phyloP scores from a whole-genome alignment of 2,329 filamentous ascomycete species.

The Colletotrichum noveboracense region DNA sequence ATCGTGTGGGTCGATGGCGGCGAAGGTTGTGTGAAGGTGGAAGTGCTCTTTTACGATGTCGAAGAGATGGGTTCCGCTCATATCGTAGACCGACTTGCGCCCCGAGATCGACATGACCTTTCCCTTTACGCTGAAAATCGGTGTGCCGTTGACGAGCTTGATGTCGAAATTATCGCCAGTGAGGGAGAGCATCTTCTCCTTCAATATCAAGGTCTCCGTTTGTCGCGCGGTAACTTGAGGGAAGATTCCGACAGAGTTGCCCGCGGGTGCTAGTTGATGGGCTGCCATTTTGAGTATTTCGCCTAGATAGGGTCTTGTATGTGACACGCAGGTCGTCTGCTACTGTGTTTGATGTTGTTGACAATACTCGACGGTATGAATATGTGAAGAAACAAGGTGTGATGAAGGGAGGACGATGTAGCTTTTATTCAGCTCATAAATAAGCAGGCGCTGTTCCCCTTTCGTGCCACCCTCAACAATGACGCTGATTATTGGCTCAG shows the following conservation, averaged over 20 bases:
- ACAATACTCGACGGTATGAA: fast-evolving
- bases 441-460: background rate
- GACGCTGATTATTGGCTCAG: background rate
- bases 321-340: fast-evolving
- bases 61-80: slow-evolving; percentile 59
- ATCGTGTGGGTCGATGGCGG: slow-evolving; percentile 48
- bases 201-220: slow-evolving; percentile 58
- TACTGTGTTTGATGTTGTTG: background rate
- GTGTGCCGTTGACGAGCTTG: slow-evolving; percentile 56
- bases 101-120: slow-evolving; percentile 56
- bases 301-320: fast-evolving
- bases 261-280: slow-evolving; percentile 29
- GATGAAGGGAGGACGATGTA: background rate
- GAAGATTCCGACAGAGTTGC: slow-evolving; percentile 44
- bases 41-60: slow-evolving; percentile 60
- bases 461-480: background rate
- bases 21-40: slow-evolving; percentile 57
- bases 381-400: fast-evolving
- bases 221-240: slow-evolving; percentile 40
- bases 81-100: slow-evolving; percentile 62
- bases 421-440: background rate
- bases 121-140: slow-evolving; percentile 62
- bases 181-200: slow-evolving; percentile 66
- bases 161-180: slow-evolving; percentile 70
- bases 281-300: background rate